Base-by-base conservation (phyloP, 129 eudicot genomes). In the Deinandra increscens region DNA sequence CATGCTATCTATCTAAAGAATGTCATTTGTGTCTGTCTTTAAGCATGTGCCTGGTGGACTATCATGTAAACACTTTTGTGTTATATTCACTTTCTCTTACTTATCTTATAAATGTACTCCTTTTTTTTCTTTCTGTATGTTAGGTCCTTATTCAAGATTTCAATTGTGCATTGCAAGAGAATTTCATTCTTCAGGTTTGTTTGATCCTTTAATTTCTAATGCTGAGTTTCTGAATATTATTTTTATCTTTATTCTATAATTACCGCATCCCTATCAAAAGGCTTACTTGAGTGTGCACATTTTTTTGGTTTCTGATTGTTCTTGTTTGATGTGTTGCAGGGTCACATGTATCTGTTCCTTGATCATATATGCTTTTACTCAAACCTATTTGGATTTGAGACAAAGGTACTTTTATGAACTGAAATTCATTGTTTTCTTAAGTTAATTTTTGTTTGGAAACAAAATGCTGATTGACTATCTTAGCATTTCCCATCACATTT, bases 111-210 rank as follows among this genome's bases (percentile, higher is more conserved):
- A 44, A 18, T 69, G 43, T 44, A 42, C 54, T 55, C 74, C 26
- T 64, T 39, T 33, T 58, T 62, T 64, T 39, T 33, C 50, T 62
- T 39, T 65, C 46, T 68, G 65, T 59, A 59, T 26, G 63, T 14
- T 50, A 91, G 97, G 94, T 86, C 44, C 96, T 91, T 65, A 69
- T 88, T 69, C 94, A 88, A 74, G 97, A 91, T 84, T 91, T 91
- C 66, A 88, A 91, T 60, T 91, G 97, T 68, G 97, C 97, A 46
- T 79, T 88, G 81, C 97, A 91, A 82, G 97, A 91, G 79, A 91
- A 74, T 82, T 86, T 91, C 75, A 86, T 91, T 67, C 85, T 91
- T 45, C 97, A 91, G 96, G 97, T 86, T 69, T 49, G 65, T 15
- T 48, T 78, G 42, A 48, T 9, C 44, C 34, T 23, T 67, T 46